Evolutionary conservation across 192 early-diverging fungal genomes (phyloP).

Genomic region (Podila epicladia): DNA sequence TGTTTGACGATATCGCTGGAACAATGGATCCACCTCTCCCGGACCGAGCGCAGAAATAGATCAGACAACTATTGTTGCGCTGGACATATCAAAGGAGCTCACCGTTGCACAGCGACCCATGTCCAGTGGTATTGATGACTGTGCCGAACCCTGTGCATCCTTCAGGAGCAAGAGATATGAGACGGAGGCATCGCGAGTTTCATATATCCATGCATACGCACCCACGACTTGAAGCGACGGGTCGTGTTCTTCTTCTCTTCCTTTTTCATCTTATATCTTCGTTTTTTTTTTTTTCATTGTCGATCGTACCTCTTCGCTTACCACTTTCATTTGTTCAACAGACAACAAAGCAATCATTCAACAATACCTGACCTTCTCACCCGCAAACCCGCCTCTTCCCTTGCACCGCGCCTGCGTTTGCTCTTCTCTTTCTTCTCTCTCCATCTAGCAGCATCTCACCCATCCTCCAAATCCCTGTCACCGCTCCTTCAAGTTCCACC

Average conservation of each 20-base stretch:
- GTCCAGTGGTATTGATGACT: too few species aligned
- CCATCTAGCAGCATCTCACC: constrained; percentile 1
- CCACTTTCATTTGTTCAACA: not conserved
- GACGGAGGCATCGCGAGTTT: too few species aligned
- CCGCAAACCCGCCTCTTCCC: constrained; percentile 1
- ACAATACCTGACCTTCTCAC: constrained; percentile 1
- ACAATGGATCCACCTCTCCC: too few species aligned
- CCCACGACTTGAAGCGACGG: not conserved
- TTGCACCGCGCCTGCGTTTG: not conserved
- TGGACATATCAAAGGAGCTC: too few species aligned
- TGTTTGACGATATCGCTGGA: too few species aligned
- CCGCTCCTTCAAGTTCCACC: not conserved
- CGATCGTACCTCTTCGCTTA: not conserved
- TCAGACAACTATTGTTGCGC: too few species aligned
- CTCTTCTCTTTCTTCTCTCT: not conserved
- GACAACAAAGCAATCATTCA: not conserved
- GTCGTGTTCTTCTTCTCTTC: not conserved
- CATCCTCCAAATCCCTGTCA: not conserved
- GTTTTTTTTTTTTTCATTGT: not conserved
- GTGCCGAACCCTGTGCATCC: too few species aligned
- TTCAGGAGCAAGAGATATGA: too few species aligned
- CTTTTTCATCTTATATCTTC: not conserved
- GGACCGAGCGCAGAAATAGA: too few species aligned
- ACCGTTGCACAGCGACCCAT: too few species aligned
- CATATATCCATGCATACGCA: too few species aligned